A percentile compares a stretch with the other conserved stretches of the same genome.
Conservation (phyloP, 306 rosid species). For the Dalbergia oliveri region DNA sequence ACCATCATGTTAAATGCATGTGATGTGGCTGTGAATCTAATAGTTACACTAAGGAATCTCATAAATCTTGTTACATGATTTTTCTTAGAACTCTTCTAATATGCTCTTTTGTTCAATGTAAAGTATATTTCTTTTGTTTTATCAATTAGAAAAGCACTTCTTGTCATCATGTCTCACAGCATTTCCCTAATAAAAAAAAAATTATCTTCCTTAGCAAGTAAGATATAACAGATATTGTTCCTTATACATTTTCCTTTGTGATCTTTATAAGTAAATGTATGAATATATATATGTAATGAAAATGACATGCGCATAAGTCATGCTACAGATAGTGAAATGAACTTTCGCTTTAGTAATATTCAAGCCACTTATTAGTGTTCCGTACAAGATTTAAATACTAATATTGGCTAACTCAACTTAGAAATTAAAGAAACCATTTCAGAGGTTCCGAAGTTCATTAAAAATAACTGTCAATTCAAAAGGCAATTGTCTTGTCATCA, state of each 20-base stretch:
- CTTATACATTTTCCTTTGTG: conserved; percentile 14
- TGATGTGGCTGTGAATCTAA: conserved; percentile 7
- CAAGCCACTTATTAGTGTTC: conserved; percentile 36
- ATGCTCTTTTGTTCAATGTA: conserved; percentile 12
- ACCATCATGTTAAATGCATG: neutral
- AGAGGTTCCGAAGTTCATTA: conserved; percentile 53
- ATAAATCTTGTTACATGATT: neutral
- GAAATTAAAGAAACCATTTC: conserved; percentile 38
- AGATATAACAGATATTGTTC: neutral
- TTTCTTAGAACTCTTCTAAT: neutral
- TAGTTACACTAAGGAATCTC: neutral
- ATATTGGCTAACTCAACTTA: neutral
- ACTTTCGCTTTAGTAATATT: conserved; percentile 55
- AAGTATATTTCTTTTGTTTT: conserved; percentile 14
- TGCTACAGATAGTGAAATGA: conserved; percentile 35
- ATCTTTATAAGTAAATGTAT: conserved; percentile 25
- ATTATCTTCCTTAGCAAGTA: conserved; percentile 13
- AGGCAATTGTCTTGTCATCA: conserved; percentile 43
- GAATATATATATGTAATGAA: conserved; percentile 38
- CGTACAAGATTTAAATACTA: conserved; percentile 16
- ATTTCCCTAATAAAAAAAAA: neutral
- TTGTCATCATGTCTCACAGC: conserved; percentile 3
- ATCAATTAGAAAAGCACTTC: neutral
- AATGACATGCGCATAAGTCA: conserved; percentile 48
- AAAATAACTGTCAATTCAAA: conserved; percentile 32